Conservation (phyloP, 371 early-diverging fungal genomes). For the Phascolomyces articulosus region DNA sequence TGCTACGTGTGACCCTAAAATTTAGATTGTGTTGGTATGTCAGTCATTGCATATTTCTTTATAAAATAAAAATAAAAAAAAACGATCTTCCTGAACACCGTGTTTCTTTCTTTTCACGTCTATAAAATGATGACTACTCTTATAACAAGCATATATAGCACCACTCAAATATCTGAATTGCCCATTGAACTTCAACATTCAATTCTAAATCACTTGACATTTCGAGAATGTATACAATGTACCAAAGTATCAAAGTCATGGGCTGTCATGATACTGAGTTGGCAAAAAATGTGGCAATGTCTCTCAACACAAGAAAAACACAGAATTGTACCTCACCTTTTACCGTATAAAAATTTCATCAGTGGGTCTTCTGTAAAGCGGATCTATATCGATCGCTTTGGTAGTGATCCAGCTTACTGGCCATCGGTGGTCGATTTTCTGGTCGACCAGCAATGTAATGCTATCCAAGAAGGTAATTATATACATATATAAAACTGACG, state of each 20-base stretch:
- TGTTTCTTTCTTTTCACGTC: too few relatives aligned
- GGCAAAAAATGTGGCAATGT: neutral
- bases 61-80: too few relatives aligned
- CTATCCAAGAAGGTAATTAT: neutral
- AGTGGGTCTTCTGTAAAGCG: neutral
- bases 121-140: too few relatives aligned
- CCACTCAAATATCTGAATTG: neutral
- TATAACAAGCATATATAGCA: too few relatives aligned
- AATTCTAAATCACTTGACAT: neutral
- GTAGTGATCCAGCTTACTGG: neutral
- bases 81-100: too few relatives aligned
- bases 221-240: neutral
- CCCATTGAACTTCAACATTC: neutral
- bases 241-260: neutral
- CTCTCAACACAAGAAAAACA: neutral
- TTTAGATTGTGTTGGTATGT: too few relatives aligned
- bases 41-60: too few relatives aligned
- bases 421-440: neutral
- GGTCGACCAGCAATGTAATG: neutral
- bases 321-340: neutral
- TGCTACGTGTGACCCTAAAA: too few relatives aligned
- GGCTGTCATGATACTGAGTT: neutral
- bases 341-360: neutral
- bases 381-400: neutral
- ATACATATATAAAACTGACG: too few relatives aligned